Percentiles rank a stretch among this genome's conserved stretches.
Conservation (phyloP, 306 rosid genomes). For the Acmispon strigosus region DNA sequence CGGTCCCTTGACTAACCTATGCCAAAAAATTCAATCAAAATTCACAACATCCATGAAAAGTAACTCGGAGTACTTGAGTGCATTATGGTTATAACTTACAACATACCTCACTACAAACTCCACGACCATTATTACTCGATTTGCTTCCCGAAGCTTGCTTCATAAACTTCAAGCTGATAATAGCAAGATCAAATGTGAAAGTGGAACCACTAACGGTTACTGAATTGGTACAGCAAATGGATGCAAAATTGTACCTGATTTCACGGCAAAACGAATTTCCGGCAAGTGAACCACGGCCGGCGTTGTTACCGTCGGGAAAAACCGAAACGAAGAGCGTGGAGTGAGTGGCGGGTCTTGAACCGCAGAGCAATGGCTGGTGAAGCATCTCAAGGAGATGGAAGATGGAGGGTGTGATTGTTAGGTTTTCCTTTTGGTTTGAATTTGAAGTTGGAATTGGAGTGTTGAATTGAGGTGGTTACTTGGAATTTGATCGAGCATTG, state of each 20-base stretch:
- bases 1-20: slow-evolving; percentile 53
- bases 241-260: slow-evolving; percentile 35
- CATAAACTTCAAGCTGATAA: slow-evolving; percentile 51
- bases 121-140: slow-evolving; percentile 22
- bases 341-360: slow-evolving; percentile 31
- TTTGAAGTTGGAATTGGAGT: neutral
- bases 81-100: neutral
- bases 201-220: neutral
- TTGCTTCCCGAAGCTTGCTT: slow-evolving; percentile 41
- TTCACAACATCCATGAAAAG: slow-evolving; percentile 5
- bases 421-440: neutral
- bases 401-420: neutral
- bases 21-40: slow-evolving; percentile 40
- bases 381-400: slow-evolving; percentile 36
- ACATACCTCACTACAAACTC: slow-evolving; percentile 46
- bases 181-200: neutral
- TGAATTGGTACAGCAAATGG: neutral
- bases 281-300: slow-evolving; percentile 8
- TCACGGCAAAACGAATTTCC: slow-evolving; percentile 29
- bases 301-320: neutral
- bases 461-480: too few relatives aligned
- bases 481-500: neutral
- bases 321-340: slow-evolving; percentile 29
- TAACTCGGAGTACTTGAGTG: neutral
- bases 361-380: slow-evolving; percentile 41